Base-by-base conservation (phyloP, 2,329 filamentous ascomycete species). In the Huntiella bhutanensis region DNA sequence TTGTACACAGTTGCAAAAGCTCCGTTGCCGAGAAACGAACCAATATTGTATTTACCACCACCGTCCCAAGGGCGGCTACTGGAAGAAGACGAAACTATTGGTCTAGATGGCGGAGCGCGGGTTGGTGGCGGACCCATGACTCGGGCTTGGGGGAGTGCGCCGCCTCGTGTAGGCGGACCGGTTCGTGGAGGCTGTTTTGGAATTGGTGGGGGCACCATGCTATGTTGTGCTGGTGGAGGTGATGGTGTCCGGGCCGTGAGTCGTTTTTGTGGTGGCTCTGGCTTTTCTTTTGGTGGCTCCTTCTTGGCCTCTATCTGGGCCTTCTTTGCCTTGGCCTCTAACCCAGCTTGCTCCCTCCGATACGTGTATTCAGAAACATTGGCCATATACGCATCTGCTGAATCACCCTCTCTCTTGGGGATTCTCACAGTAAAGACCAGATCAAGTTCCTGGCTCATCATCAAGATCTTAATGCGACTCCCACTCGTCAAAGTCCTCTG, bases 1-100 rank as follows among this genome's bases (percentile, higher is more conserved):
- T 86, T 84, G 62, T 94, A 88, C 1, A 98, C 91, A 0, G 80
- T 84, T 4, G 91, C 91, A 64, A 98, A 98, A 3, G 91, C 88
- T 4, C 91, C 91, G 59, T 91, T 91, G 39, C 91, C 91, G 52
- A 98, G 81, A 42, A 76, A 69, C 19, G 78, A 76, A 7, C 84
- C 75, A 17, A 85, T 77, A 56, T 93, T 93, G 63, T 96, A 98
- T 51, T 76, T 78, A 4, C 73, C 68, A 1, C 84, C 86, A 33
- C 91, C 91, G 51, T 77, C 79, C 88, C 85, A 95, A 6, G 49
- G 45, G 34, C 43, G 41, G 15, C 15, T 22, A 28, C 22, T 28
- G 10, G 41, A n/a, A 5, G 32, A 7, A 5, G 17, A 8, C 32
- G 28, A 33, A 3, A n/a, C 40, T 15, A 41, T 32, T 32, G 10